phyloP scores from a whole-genome alignment of 2,329 filamentous ascomycete species.

The Aspergillus neoniger region DNA sequence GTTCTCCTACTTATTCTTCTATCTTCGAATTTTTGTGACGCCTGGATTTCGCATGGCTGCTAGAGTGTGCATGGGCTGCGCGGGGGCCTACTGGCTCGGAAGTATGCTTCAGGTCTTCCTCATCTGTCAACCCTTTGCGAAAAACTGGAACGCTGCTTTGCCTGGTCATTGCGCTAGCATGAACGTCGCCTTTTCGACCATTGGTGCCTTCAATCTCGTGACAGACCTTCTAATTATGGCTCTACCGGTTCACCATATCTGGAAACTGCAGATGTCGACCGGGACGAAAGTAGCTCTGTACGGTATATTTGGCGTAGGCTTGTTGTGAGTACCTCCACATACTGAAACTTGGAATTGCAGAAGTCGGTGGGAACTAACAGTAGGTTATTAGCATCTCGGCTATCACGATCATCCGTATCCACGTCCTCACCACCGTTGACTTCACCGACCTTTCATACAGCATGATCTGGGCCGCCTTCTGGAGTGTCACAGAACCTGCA shows the following conservation, averaged over 20 bases:
- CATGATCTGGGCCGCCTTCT: constrained; percentile 28
- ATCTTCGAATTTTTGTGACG: constrained; percentile 34
- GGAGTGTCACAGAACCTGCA: constrained; percentile 29
- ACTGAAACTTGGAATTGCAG: too few species aligned
- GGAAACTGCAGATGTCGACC: constrained; percentile 26
- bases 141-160: constrained; percentile 21
- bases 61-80: constrained; percentile 26
- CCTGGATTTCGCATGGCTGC: constrained; percentile 33
- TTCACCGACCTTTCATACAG: constrained; percentile 26
- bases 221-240: constrained; percentile 27
- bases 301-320: constrained; percentile 27
- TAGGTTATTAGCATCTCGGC: constrained; percentile 22
- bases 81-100: constrained; percentile 30
- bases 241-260: constrained; percentile 28
- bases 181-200: constrained; percentile 26
- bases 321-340: constrained; percentile 20
- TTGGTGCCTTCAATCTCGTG: constrained; percentile 28
- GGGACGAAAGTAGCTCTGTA: constrained; percentile 26
- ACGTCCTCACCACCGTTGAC: constrained; percentile 24
- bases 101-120: constrained; percentile 33
- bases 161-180: constrained; percentile 26
- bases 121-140: constrained; percentile 22
- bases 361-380: too few species aligned
- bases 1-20: constrained; percentile 34
- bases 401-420: constrained; percentile 28